phyloP scores from a whole-genome alignment of 768 basidiomycete species.

The Leccinellum luteum region DNA sequence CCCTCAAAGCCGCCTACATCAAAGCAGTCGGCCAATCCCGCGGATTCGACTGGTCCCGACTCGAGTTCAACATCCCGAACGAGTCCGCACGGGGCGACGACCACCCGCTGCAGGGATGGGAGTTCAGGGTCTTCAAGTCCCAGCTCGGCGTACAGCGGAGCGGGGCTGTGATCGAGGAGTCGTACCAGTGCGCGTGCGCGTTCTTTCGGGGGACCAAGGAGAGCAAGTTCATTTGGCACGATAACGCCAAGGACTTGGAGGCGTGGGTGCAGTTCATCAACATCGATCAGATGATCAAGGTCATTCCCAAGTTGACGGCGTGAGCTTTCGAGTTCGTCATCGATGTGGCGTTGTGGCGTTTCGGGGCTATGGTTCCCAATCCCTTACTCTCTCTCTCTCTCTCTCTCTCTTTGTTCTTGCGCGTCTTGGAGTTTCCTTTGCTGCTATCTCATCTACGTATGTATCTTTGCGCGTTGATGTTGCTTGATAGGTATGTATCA shows the following conservation, averaged over 20 bases:
- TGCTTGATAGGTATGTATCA: conserved; percentile 8
- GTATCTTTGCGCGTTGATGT: conserved; percentile 2
- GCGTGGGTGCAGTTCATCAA: conserved; percentile 84
- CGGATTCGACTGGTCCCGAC: conserved; percentile 78
- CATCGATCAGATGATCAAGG: conserved; percentile 78
- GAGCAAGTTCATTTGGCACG: conserved; percentile 71
- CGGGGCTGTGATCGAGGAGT: conserved; percentile 53
- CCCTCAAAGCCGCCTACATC: conserved; percentile 80
- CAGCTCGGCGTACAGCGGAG: conserved; percentile 65
- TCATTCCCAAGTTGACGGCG: conserved; percentile 73
- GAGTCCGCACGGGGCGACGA: conserved; percentile 65
- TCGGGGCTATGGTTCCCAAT: not conserved
- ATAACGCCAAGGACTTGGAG: conserved; percentile 62
- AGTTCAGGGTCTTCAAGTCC: conserved; percentile 78
- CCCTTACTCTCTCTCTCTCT: not conserved
- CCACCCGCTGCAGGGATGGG: conserved; percentile 73
- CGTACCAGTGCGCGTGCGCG: conserved; percentile 74
- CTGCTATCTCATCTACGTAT: not conserved
- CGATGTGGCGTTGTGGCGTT: not conserved
- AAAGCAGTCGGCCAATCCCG: conserved; percentile 79
- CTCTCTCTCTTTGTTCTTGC: not conserved
- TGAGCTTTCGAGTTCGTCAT: conserved; percentile 18
- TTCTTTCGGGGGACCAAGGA: conserved; percentile 70
- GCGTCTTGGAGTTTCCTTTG: not conserved
- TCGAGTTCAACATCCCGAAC: conserved; percentile 76